Percentiles rank a stretch among this genome's conserved stretches.
These are phyloP conservation scores for Hymenoscyphus scutula DNA, from an alignment of 2,329 filamentous ascomycete genomes.

Conservation along the genomic window DNA sequence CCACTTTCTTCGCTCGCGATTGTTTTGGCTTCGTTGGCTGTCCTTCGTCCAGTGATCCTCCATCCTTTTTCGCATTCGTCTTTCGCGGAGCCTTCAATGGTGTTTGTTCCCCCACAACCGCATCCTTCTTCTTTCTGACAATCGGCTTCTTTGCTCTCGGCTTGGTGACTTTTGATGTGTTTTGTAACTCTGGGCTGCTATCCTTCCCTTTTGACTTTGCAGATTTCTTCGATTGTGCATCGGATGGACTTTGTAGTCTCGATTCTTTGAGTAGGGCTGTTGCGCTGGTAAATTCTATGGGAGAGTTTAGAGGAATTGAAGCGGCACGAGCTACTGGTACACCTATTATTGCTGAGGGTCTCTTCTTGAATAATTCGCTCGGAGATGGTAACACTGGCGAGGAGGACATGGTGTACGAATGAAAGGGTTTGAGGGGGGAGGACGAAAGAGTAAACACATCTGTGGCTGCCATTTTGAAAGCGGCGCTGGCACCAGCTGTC, in stretches of 20 bases:
- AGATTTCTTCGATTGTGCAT: conserved; percentile 8
- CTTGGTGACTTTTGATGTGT: conserved; percentile 15
- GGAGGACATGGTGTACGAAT: conserved; percentile 29
- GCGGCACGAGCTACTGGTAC: conserved; percentile 40
- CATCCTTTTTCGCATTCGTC: conserved; percentile 21
- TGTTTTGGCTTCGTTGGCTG: conserved; percentile 28
- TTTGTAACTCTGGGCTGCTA: background rate
- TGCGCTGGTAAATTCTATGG: conserved; percentile 44
- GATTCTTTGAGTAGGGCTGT: conserved; percentile 31
- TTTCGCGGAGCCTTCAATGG: conserved; percentile 30
- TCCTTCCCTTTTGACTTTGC: background rate
- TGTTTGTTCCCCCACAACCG: conserved; percentile 10
- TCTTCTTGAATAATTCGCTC: conserved; percentile 44
- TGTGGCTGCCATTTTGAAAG: conserved; percentile 39
- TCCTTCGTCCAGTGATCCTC: background rate
- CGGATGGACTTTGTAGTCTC: conserved; percentile 9
- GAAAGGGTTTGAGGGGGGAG: conserved; percentile 28
- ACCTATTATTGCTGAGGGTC: conserved; percentile 32
- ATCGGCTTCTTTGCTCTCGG: conserved; percentile 8
- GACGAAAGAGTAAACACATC: conserved; percentile 38
- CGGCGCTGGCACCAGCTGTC: background rate
- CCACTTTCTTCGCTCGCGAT: conserved; percentile 28
- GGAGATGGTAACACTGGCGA: conserved; percentile 50
- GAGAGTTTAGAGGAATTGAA: conserved; percentile 40
- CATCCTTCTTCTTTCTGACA: background rate